Evolutionary conservation across 805 yeast species (phyloP).

Genomic region (Yarrowia sp.): DNA sequence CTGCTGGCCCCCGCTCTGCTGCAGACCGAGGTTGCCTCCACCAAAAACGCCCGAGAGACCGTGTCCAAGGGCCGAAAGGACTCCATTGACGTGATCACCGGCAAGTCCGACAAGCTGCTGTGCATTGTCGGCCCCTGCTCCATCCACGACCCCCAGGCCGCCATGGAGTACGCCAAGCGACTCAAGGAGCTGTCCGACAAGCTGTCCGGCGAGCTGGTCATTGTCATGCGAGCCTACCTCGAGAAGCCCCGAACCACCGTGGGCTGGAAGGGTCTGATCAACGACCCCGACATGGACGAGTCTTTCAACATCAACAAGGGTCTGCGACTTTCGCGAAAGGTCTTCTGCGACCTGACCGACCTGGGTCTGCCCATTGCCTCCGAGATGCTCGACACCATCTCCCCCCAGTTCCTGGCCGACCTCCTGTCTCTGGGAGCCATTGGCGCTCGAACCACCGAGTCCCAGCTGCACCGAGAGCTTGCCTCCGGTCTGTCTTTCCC

Average conservation of each 20-base stretch:
- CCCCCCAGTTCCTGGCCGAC: conserved; percentile 94
- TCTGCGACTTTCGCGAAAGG: conserved; percentile 80
- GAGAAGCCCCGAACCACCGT: conserved; percentile 99
- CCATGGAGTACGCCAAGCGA: conserved; percentile 82
- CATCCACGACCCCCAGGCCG: conserved; percentile 88
- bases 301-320: conserved; percentile 96
- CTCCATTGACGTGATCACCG: conserved; percentile 74
- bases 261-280: conserved; percentile 98
- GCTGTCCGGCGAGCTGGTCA: conserved; percentile 74
- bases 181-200: conserved; percentile 72
- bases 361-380: conserved; percentile 90
- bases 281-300: conserved; percentile 94
- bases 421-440: conserved; percentile 94
- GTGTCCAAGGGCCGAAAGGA: conserved; percentile 81
- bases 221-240: conserved; percentile 96
- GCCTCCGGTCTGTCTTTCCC: conserved; percentile 99
- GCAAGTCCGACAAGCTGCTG: conserved; percentile 80
- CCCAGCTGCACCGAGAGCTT: conserved; percentile 95
- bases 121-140: conserved; percentile 98
- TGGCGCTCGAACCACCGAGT: conserved; percentile 99
- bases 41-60: conserved; percentile 60
- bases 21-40: conserved; percentile 81
- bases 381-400: conserved; percentile 97
- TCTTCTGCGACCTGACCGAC: conserved; percentile 80
- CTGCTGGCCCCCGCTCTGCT: conserved; percentile 89